phyloP scores from a whole-genome alignment of 306 rosid genomes.

The Vigna unguiculata region DNA sequence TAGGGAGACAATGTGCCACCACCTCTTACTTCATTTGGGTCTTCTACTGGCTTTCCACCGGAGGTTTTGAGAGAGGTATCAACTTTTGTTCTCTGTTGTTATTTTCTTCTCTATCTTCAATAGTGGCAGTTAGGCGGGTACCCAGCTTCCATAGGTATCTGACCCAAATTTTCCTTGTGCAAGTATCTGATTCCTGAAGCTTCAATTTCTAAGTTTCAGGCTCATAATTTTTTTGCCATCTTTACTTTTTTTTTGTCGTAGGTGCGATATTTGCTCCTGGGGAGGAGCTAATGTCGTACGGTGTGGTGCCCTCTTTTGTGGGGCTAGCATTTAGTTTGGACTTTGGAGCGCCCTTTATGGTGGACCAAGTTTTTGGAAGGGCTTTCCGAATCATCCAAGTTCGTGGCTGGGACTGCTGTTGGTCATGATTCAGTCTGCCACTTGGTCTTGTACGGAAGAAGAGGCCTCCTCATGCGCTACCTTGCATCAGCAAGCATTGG shows the following conservation, averaged over 20 bases:
- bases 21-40: conserved; percentile 75
- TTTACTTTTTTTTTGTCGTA: conserved; percentile 89
- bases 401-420: conserved; percentile 95
- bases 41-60: conserved; percentile 79
- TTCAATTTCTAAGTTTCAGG: conserved; percentile 70
- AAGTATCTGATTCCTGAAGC: conserved; percentile 84
- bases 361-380: conserved; percentile 93
- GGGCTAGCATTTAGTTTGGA: conserved; percentile 88
- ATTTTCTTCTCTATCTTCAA: conserved; percentile 35
- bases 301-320: conserved; percentile 94
- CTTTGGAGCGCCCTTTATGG: conserved; percentile 92
- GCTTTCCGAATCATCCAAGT: conserved; percentile 97
- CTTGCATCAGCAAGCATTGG: conserved; percentile 96
- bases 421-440: conserved; percentile 99
- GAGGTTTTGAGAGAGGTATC: conserved; percentile 98
- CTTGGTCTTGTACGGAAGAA: conserved; percentile 90
- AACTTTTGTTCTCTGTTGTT: conserved; percentile 29
- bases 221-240: conserved; percentile 83
- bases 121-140: conserved; percentile 49
- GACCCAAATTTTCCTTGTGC: conserved; percentile 59
- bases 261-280: conserved; percentile 99
- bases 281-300: conserved; percentile 99
- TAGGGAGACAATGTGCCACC: conserved; percentile 93
- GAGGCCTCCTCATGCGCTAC: conserved; percentile 98
- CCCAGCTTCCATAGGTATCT: conserved; percentile 52